A percentile compares a stretch with the other conserved stretches of the same genome.
Evolutionary conservation across 2,329 filamentous ascomycete species (phyloP).

Genomic region (Lachnellula hyalina): DNA sequence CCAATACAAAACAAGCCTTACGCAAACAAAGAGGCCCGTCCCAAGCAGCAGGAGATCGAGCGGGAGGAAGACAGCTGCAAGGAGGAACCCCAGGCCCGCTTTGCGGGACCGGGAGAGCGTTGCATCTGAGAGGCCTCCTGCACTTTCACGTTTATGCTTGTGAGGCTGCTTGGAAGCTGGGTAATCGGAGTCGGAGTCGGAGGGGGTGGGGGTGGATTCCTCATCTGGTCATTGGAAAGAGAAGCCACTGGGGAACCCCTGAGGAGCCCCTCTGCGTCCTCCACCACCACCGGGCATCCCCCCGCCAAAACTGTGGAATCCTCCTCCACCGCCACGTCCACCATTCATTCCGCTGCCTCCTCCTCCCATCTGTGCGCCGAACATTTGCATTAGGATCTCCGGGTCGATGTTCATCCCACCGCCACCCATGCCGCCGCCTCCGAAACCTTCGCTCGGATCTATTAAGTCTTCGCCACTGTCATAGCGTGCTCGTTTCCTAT

Average conservation of each 20-base stretch:
- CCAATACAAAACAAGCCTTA: slow-evolving; percentile 20
- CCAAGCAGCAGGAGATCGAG: slow-evolving; percentile 28
- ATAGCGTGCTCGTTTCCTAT: slow-evolving; percentile 79
- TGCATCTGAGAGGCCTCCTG: slow-evolving; percentile 14
- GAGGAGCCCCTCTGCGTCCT: slow-evolving; percentile 25
- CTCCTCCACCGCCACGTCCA: slow-evolving; percentile 44
- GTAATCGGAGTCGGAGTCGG: neutral
- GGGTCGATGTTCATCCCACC: slow-evolving; percentile 37
- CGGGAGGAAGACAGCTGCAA: slow-evolving; percentile 28
- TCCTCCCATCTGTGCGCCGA: slow-evolving; percentile 31
- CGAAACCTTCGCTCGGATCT: slow-evolving; percentile 72
- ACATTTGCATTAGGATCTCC: slow-evolving; percentile 33
- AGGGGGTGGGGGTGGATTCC: slow-evolving; percentile 3
- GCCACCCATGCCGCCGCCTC: slow-evolving; percentile 54
- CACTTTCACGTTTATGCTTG: neutral
- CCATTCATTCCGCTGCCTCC: slow-evolving; percentile 35
- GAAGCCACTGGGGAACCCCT: slow-evolving; percentile 49
- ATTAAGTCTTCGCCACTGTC: slow-evolving; percentile 90
- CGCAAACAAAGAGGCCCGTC: slow-evolving; percentile 25
- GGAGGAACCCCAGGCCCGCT: slow-evolving; percentile 26
- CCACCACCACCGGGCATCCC: slow-evolving; percentile 39
- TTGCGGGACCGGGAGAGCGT: slow-evolving; percentile 22
- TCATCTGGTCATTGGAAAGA: slow-evolving; percentile 47
- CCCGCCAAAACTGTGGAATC: slow-evolving; percentile 39
- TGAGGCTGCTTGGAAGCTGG: neutral